A percentile compares a stretch with the other conserved stretches of the same genome.
Evolutionary conservation across 257 asterid species (phyloP).

Genomic region (Perilla frutescens): DNA sequence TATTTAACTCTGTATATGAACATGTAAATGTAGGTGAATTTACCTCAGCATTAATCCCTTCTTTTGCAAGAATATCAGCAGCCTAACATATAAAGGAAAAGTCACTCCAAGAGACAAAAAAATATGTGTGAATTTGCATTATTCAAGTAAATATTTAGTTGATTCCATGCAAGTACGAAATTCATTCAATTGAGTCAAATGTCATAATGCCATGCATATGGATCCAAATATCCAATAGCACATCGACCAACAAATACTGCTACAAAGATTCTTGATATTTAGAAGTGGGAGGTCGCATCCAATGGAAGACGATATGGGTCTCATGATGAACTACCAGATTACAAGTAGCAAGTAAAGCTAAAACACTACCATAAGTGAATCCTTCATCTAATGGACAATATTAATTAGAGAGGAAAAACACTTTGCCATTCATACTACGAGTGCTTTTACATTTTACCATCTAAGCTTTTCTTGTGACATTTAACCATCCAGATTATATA

Average conservation of each 20-base stretch:
- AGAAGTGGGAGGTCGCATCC: not conserved
- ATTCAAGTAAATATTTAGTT: not conserved
- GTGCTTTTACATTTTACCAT: not conserved
- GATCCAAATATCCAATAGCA: not conserved
- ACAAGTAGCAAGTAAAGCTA: not conserved
- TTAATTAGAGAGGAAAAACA: not conserved
- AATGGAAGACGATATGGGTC: not conserved
- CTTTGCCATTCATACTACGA: not conserved
- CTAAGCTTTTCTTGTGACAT: not conserved
- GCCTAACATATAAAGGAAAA: constrained; percentile 52
- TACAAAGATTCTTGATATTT: not conserved
- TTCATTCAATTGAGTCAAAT: not conserved
- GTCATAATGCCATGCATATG: not conserved
- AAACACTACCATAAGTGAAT: not conserved
- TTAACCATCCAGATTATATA: not conserved
- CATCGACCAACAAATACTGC: not conserved
- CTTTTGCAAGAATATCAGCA: constrained; percentile 86
- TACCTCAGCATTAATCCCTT: constrained; percentile 89
- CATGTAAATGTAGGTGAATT: not conserved
- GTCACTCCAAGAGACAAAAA: constrained; percentile 31
- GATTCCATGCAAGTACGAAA: not conserved
- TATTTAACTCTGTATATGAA: not conserved
- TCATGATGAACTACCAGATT: not conserved
- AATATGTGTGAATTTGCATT: constrained; percentile 14
- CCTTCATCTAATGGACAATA: not conserved